phyloP scores from a whole-genome alignment of 495 filamentous ascomycete species.

The Apodospora peruviana region DNA sequence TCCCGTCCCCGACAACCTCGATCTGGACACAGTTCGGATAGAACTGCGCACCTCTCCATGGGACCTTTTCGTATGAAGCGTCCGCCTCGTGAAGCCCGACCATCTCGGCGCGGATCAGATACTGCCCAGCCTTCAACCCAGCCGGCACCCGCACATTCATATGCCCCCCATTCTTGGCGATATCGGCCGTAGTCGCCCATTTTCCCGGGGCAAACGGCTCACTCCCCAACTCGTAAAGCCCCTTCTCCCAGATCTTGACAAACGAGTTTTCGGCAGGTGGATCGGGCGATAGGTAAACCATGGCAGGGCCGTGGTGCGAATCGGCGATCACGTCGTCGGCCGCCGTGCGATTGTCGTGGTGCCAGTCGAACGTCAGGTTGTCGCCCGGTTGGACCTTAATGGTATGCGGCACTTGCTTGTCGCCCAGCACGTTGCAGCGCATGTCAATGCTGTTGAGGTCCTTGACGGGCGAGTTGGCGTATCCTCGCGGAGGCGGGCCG shows the following conservation, averaged over 20 bases:
- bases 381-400: conserved; percentile 40
- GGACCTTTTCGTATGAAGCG: conserved; percentile 22
- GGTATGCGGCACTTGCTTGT: conserved; percentile 31
- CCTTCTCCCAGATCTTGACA: conserved; percentile 44
- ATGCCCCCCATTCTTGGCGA: conserved; percentile 35
- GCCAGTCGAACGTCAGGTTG: conserved; percentile 38
- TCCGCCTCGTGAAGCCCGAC: conserved; percentile 42
- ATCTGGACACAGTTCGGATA: conserved; percentile 43
- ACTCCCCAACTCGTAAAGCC: conserved; percentile 25
- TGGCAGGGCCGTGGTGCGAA: conserved; percentile 38
- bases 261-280: conserved; percentile 37
- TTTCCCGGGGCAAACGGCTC: conserved; percentile 19
- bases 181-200: conserved; percentile 35
- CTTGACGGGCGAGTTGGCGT: conserved; percentile 39
- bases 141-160: conserved; percentile 39
- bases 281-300: conserved; percentile 42
- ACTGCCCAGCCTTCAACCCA: conserved; percentile 37
- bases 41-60: conserved; percentile 38
- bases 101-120: conserved; percentile 43
- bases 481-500: conserved; percentile 31
- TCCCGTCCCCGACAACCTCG: conserved; percentile 32
- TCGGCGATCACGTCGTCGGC: conserved; percentile 40
- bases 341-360: conserved; percentile 28
- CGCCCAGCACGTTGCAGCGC: conserved; percentile 42
- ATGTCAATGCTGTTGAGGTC: conserved; percentile 38